A percentile compares a stretch with the other conserved stretches of the same genome.
Evolutionary conservation across 2,329 filamentous ascomycete genomes (phyloP).

Genomic region (Emergomyces pasteurianus): DNA sequence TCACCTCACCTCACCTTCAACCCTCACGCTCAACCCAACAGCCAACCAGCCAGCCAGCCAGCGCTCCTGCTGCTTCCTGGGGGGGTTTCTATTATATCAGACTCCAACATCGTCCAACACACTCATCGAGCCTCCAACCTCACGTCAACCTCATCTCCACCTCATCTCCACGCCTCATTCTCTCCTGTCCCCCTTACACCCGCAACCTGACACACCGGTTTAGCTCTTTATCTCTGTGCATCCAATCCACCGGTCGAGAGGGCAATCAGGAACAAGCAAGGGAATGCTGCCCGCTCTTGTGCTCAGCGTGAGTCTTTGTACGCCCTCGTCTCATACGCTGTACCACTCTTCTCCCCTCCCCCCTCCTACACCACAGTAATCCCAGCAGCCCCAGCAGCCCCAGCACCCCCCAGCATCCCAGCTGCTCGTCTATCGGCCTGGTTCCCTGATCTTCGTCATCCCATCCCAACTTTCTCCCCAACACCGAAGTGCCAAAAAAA

Average conservation of each 20-base stretch:
- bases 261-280: neutral
- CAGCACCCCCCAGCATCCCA: neutral
- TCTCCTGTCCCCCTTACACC: neutral
- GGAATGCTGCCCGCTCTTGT: conserved; percentile 6
- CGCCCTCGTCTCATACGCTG: conserved; percentile 10
- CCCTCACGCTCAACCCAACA: no score
- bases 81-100: no score
- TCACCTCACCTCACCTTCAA: no score
- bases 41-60: no score
- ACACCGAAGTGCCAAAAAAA: neutral
- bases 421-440: neutral
- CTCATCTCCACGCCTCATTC: neutral
- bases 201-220: neutral
- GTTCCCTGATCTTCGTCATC: neutral
- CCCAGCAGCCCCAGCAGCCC: neutral
- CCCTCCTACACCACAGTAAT: neutral
- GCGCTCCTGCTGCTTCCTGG: no score
- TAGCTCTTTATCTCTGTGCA: neutral
- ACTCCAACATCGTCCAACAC: neutral
- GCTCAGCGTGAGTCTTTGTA: conserved; percentile 10
- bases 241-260: neutral
- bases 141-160: neutral
- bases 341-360: conserved; percentile 9
- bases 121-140: neutral
- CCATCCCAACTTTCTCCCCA: neutral